Base-by-base conservation (phyloP, 441 rosid genomes). In the Melastoma candidum region DNA sequence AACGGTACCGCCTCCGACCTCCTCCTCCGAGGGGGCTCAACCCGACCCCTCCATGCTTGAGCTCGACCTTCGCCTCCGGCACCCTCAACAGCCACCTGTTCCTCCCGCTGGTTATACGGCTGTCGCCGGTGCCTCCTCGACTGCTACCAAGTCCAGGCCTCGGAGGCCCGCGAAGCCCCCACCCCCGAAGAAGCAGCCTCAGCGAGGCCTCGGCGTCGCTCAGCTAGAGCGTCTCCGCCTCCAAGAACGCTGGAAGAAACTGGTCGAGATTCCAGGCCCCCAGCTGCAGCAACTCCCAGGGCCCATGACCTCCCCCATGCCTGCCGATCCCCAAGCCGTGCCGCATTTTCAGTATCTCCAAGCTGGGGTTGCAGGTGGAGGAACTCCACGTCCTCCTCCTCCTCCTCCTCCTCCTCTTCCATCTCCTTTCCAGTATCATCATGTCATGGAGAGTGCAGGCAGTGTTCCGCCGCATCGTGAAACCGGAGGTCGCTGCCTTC, bases 131-230 rank as follows among this genome's bases (percentile, higher is more conserved):
- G 22, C 41, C 8, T 36, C 41, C 41, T 6, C 1, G 41, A 36
- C 41, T 36, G 8, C 41, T 36, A 6, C 41, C 6, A 36, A 36
- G 41, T 36, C 41, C 6, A 6, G 41, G 41, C 8, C 41, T 36
- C 41, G 41, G 68, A 68, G 74, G 2, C 71, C 73, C 47, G 51
- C 8, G 72, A 70, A 54, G 57, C 36, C 59, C 5, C 67, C 46
- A 4, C 52, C 68, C 48, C 80, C 66, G 52, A 85, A 82, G 74
- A 82, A 81, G 58, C 63, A 14, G 53, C 74, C 66, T 0, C 76
- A 57, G 58, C 76, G 97, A 61, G 97, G 97, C 3, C 79, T 80
- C 87, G 97, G 97, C 2, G 82, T 86, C 39, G 90, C 74, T 11
- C 74, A 77, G 65, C 87, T 90, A 5, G 96, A 90, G 72, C 66